These are phyloP conservation scores for Annulohypoxylon bovei DNA, from an alignment of 495 filamentous ascomycete species.

Conservation along the genomic window DNA sequence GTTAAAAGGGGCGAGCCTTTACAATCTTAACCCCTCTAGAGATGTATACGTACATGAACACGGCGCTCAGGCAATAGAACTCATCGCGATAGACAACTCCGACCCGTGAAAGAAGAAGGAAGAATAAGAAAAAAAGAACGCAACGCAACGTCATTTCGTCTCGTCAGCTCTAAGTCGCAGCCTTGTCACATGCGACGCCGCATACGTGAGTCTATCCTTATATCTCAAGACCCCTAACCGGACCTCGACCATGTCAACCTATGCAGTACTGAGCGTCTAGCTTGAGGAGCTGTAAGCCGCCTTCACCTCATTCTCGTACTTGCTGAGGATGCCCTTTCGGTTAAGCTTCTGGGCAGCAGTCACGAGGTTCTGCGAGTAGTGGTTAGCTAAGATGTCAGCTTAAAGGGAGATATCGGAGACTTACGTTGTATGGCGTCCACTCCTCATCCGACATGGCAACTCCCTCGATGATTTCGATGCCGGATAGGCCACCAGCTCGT, in stretches of 20 bases:
- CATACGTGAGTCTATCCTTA: not conserved
- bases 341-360: slow-evolving; percentile 84
- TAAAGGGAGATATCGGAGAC: slow-evolving; percentile 46
- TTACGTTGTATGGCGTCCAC: slow-evolving; percentile 96
- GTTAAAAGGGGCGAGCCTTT: not conserved
- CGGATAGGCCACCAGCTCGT: slow-evolving; percentile 76
- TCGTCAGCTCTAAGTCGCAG: slow-evolving; percentile 8
- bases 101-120: not conserved
- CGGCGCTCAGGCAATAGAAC: slow-evolving; percentile 17
- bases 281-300: slow-evolving; percentile 62
- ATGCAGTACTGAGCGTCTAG: slow-evolving; percentile 18
- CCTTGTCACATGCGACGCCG: slow-evolving; percentile 6
- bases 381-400: slow-evolving; percentile 38
- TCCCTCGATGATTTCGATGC: slow-evolving; percentile 92
- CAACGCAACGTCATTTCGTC: slow-evolving; percentile 5
- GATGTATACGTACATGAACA: slow-evolving; percentile 5
- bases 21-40: not conserved
- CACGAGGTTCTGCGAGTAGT: slow-evolving; percentile 63
- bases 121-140: not conserved
- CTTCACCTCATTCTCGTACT: slow-evolving; percentile 72
- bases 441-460: slow-evolving; percentile 95
- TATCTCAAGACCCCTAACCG: not conserved
- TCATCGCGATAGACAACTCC: not conserved
- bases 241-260: not conserved
- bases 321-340: slow-evolving; percentile 71